These are phyloP conservation scores for Plectosphaerella sp. DNA, from an alignment of 2,329 filamentous ascomycete genomes.

Conservation along the genomic window DNA sequence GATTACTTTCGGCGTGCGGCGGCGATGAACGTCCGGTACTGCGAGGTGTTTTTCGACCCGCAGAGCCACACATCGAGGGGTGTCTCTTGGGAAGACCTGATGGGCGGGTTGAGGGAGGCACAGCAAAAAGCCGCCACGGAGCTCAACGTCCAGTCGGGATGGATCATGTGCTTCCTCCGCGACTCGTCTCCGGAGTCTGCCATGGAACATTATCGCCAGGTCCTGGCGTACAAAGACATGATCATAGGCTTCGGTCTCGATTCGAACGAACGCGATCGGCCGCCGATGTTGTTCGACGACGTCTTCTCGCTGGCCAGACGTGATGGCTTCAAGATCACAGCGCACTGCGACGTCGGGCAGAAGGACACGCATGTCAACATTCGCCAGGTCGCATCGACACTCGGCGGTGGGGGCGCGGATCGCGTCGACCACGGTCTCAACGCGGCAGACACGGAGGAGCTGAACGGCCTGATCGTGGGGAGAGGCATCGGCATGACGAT, in stretches of 20 bases:
- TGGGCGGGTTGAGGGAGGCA: background rate
- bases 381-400: constrained; percentile 1
- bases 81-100: constrained; percentile 26
- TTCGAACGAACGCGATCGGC: background rate
- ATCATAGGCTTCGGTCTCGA: background rate
- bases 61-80: constrained; percentile 66
- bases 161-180: constrained; percentile 1
- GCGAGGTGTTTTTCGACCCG: constrained; percentile 78
- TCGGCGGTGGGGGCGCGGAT: background rate
- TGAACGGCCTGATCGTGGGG: background rate
- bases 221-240: background rate
- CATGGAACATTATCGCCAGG: background rate
- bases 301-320: constrained; percentile 4
- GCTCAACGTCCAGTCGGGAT: background rate
- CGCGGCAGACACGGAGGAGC: background rate
- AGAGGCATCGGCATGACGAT: background rate
- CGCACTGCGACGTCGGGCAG: constrained; percentile 10
- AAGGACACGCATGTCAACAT: constrained; percentile 7
- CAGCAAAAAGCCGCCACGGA: background rate
- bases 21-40: constrained; percentile 62
- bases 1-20: constrained; percentile 65
- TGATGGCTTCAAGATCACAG: constrained; percentile 8
- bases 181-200: background rate
- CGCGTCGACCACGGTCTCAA: constrained; percentile 1
- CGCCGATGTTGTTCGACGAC: constrained; percentile 3